Percentiles rank a stretch among this genome's conserved stretches.
Evolutionary conservation across 192 early-diverging fungal species (phyloP).

Genomic region (Rhizoclosmatium sp.): DNA sequence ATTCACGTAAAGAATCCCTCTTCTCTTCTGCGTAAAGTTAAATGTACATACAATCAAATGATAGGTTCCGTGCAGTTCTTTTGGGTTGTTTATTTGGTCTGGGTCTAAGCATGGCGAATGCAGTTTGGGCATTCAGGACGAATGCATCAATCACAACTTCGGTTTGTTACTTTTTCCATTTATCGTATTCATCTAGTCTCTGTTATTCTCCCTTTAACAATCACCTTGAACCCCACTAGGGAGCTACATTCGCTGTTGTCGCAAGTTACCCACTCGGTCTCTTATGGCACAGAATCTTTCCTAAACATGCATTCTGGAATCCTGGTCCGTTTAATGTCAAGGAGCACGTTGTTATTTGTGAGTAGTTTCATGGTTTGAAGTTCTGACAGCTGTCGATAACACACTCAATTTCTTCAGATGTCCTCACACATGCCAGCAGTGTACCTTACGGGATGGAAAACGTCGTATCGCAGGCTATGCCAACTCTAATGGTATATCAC

Average conservation of each 20-base stretch:
- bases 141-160: constrained; percentile 38
- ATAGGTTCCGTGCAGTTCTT: constrained; percentile 28
- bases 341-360: constrained; percentile 81
- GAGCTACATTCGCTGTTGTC: too few relatives aligned
- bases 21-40: too few relatives aligned
- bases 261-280: too few relatives aligned
- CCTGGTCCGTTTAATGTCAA: constrained; percentile 88
- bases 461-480: constrained; percentile 8
- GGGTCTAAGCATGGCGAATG: constrained; percentile 25
- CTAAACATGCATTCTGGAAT: constrained; percentile 48
- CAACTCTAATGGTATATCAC: neutral
- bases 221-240: too few relatives aligned
- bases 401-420: neutral
- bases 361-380: neutral
- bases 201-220: too few relatives aligned
- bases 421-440: neutral
- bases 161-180: too few relatives aligned
- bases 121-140: constrained; percentile 51
- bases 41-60: constrained; percentile 6
- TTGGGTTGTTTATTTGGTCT: constrained; percentile 30
- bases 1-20: too few relatives aligned
- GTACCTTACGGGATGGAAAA: neutral
- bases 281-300: too few relatives aligned
- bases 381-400: neutral
- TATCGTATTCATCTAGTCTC: too few relatives aligned